These are phyloP conservation scores for Pseudonitzschia delicatissima DNA, from an alignment of 108 stramenopile genomes.

Conservation along the genomic window DNA sequence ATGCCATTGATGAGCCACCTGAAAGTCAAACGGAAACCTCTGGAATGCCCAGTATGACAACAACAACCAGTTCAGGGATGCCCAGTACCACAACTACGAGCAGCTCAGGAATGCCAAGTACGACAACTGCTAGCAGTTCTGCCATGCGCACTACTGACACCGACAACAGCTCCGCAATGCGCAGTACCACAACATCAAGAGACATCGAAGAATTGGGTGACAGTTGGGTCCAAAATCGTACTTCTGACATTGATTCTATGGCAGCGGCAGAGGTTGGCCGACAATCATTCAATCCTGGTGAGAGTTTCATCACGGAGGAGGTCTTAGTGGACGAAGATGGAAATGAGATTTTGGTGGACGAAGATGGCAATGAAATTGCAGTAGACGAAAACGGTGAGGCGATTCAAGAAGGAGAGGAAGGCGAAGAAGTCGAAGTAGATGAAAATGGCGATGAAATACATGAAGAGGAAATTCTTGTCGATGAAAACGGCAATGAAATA, in stretches of 20 bases:
- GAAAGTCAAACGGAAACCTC: neutral
- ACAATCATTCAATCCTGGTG: neutral
- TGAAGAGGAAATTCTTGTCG: neutral
- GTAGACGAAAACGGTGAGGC: conserved; percentile 16
- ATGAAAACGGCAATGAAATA: neutral
- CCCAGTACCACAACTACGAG: neutral
- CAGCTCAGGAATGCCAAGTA: neutral
- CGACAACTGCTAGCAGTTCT: neutral
- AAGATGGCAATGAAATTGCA: conserved; percentile 11
- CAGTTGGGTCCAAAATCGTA: too few relatives aligned
- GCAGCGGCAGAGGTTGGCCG: neutral
- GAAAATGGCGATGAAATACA: conserved; percentile 19
- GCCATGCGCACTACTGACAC: too few relatives aligned
- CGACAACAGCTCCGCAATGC: neutral
- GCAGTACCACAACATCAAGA: neutral
- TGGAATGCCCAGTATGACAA: neutral
- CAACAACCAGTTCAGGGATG: neutral
- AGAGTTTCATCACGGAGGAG: conserved; percentile 4
- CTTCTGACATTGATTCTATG: too few relatives aligned
- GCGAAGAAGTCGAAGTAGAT: conserved; percentile 9
- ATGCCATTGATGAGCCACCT: neutral
- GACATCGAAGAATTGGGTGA: neutral
- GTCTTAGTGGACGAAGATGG: conserved; percentile 13
- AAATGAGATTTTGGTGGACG: conserved; percentile 13
- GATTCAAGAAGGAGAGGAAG: conserved; percentile 13